A percentile compares a stretch with the other conserved stretches of the same genome.
Evolutionary conservation across 345 rosid species (phyloP).

Genomic region (Clausena lansium): DNA sequence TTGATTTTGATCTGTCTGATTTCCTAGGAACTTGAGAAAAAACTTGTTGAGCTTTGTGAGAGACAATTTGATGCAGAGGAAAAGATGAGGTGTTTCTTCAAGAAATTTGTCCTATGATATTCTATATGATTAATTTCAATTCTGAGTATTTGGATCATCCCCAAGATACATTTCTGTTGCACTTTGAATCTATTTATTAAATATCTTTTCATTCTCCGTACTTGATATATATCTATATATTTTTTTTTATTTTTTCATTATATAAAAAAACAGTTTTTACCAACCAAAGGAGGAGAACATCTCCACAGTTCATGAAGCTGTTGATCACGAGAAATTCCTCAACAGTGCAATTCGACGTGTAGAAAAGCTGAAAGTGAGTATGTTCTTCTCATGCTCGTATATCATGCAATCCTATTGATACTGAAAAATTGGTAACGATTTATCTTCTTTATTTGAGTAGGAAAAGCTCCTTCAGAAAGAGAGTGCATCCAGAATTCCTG

Average conservation of each 20-base stretch:
- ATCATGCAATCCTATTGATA: not conserved
- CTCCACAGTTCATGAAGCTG: constrained; percentile 15
- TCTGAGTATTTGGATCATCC: not conserved
- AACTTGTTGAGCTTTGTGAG: constrained; percentile 16
- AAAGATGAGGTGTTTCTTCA: constrained; percentile 23
- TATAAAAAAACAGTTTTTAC: constrained; percentile 21
- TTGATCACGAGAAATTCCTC: constrained; percentile 8
- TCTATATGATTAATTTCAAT: not conserved
- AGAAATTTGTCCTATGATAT: not conserved
- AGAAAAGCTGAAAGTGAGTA: constrained; percentile 25
- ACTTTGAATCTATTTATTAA: not conserved
- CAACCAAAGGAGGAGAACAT: constrained; percentile 15
- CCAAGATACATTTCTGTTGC: not conserved
- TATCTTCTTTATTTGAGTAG: constrained; percentile 2
- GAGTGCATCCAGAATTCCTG: not conserved
- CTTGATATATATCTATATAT: too few relatives aligned
- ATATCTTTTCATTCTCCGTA: not conserved
- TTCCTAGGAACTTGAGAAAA: constrained; percentile 26
- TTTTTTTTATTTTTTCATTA: not conserved
- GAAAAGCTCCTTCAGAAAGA: constrained; percentile 5
- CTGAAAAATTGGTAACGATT: not conserved
- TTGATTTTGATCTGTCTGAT: not conserved
- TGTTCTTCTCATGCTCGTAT: not conserved
- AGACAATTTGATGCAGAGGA: constrained; percentile 8
- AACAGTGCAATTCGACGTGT: constrained; percentile 13